phyloP scores from a whole-genome alignment of 73 alveolate species.

The Paramecium primaurelia region DNA sequence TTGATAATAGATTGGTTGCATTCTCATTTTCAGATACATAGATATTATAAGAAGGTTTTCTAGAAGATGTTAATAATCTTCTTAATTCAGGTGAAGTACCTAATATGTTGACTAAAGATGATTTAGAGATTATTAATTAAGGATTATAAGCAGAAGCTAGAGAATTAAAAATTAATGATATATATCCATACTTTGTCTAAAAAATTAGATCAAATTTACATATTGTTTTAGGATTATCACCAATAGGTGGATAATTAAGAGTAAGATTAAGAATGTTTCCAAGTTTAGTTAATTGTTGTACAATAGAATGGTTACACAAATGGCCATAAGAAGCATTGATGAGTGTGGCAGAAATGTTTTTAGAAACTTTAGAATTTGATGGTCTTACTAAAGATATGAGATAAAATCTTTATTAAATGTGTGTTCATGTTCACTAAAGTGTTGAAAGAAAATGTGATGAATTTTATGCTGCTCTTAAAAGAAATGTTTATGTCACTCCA shows the following conservation, averaged over 20 bases:
- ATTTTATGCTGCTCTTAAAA: slow-evolving; percentile 77
- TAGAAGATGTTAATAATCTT: slow-evolving; percentile 91
- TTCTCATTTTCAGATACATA: slow-evolving; percentile 86
- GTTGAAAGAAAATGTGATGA: slow-evolving; percentile 61
- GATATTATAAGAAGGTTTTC: slow-evolving; percentile 84
- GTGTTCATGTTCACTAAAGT: slow-evolving; percentile 75
- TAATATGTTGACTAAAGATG: slow-evolving; percentile 93
- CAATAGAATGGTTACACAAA: slow-evolving; percentile 91
- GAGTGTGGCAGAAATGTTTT: slow-evolving; percentile 88
- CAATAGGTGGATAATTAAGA: slow-evolving; percentile 94
- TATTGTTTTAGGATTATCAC: slow-evolving; percentile 88
- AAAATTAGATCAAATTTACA: slow-evolving; percentile 91
- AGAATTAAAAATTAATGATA: slow-evolving; percentile 81
- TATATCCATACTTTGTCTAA: slow-evolving; percentile 85
- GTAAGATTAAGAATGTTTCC: slow-evolving; percentile 91
- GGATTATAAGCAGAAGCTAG: slow-evolving; percentile 77
- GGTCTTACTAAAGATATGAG: slow-evolving; percentile 88
- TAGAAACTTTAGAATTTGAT: slow-evolving; percentile 82
- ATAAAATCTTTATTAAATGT: slow-evolving; percentile 64
- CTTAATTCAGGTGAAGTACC: slow-evolving; percentile 97
- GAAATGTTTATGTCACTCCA: slow-evolving; percentile 94
- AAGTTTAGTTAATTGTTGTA: slow-evolving; percentile 92
- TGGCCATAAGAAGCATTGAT: slow-evolving; percentile 98
- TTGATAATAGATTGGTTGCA: slow-evolving; percentile 79
- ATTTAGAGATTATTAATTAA: slow-evolving; percentile 88